Conservation (phyloP, 2,329 filamentous ascomycete species). For the Hysterium pulicare region DNA sequence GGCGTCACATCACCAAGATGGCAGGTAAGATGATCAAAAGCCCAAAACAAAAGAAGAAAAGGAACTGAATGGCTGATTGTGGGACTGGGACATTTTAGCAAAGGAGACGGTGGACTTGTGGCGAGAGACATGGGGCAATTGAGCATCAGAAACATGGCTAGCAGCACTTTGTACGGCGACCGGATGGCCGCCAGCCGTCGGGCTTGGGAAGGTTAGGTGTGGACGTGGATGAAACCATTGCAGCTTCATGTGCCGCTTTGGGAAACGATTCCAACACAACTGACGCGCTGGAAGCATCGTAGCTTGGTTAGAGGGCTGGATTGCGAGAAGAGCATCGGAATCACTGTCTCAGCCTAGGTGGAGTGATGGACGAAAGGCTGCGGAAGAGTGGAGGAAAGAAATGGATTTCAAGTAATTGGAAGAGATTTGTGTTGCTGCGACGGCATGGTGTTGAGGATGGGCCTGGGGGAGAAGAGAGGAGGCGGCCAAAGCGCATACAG, state of each 20-base stretch:
- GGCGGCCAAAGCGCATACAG: not conserved
- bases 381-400: no score
- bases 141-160: slow-evolving; percentile 2
- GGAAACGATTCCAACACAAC: slow-evolving; percentile 33
- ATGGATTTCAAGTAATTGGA: no score
- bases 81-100: slow-evolving; percentile 37
- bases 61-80: slow-evolving; percentile 26
- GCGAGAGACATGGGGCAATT: not conserved
- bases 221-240: slow-evolving; percentile 30
- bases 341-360: slow-evolving; percentile 29
- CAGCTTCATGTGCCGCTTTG: slow-evolving; percentile 34
- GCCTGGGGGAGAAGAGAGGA: not conserved
- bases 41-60: slow-evolving; percentile 24
- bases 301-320: slow-evolving; percentile 13
- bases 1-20: slow-evolving; percentile 27
- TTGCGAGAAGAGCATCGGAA: slow-evolving; percentile 3
- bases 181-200: slow-evolving; percentile 33
- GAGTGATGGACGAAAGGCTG: slow-evolving; percentile 13
- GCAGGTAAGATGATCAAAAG: slow-evolving; percentile 18
- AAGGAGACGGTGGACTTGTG: slow-evolving; percentile 17
- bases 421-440: no score
- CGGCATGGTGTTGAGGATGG: no score
- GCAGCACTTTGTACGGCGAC: slow-evolving; percentile 19
- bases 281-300: slow-evolving; percentile 37
- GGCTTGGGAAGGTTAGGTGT: slow-evolving; percentile 31